Conservation (phyloP, 805 yeast species). For the Saccharomycopsis guyanensis region DNA sequence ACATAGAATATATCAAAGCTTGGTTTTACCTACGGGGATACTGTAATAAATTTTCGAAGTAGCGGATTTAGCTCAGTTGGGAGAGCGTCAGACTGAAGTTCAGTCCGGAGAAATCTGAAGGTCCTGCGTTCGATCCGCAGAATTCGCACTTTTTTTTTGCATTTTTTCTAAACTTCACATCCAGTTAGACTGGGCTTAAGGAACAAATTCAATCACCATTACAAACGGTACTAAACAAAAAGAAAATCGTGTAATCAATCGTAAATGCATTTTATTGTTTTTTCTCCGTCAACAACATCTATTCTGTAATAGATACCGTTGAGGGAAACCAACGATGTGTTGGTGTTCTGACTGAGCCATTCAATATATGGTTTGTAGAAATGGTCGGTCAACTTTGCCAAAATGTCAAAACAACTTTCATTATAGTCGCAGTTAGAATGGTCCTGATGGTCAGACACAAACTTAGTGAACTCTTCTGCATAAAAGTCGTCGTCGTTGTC, state of each 20-base stretch:
- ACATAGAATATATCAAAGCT: no score
- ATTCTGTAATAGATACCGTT: slow-evolving; percentile 37
- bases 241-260: slow-evolving; percentile 5
- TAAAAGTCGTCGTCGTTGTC: slow-evolving; percentile 20
- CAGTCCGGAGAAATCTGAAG: slow-evolving; percentile 48
- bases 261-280: slow-evolving; percentile 4
- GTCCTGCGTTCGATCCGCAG: slow-evolving; percentile 88
- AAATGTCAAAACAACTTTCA: slow-evolving; percentile 34
- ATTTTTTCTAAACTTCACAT: not conserved
- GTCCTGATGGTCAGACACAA: slow-evolving; percentile 32
- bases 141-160: slow-evolving; percentile 40
- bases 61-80: slow-evolving; percentile 39
- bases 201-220: no score
- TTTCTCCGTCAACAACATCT: not conserved
- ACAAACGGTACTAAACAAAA: no score
- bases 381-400: slow-evolving; percentile 38
- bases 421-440: slow-evolving; percentile 37
- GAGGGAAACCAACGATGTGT: slow-evolving; percentile 28
- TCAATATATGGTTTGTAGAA: slow-evolving; percentile 38
- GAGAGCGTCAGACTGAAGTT: slow-evolving; percentile 40
- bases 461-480: slow-evolving; percentile 12
- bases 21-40: no score
- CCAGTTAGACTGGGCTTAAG: no score
- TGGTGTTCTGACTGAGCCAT: slow-evolving; percentile 24
- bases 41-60: no score